Conservation (phyloP, 495 filamentous ascomycete species). For the Darksidea phi region DNA sequence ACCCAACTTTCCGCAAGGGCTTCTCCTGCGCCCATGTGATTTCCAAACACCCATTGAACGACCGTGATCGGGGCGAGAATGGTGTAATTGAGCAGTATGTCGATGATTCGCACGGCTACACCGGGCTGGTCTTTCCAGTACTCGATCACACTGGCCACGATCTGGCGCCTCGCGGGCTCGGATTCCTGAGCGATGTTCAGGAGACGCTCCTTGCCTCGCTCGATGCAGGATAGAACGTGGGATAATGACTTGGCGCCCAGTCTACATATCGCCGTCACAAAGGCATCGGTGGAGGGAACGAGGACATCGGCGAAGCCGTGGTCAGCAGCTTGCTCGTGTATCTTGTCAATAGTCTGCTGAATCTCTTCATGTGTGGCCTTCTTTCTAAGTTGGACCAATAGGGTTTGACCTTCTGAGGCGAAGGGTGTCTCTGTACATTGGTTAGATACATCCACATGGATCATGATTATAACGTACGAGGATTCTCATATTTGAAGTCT, state of each 20-base stretch:
- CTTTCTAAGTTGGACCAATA: slow-evolving; percentile 73
- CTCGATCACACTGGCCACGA: slow-evolving; percentile 82
- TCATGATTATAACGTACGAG: slow-evolving; percentile 60
- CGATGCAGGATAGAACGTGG: slow-evolving; percentile 92
- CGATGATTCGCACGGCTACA: slow-evolving; percentile 87
- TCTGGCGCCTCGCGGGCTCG: slow-evolving; percentile 73
- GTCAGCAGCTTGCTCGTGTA: slow-evolving; percentile 71
- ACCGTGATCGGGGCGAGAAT: slow-evolving; percentile 82
- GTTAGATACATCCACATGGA: not conserved
- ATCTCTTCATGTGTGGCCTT: slow-evolving; percentile 83
- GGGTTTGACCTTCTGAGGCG: slow-evolving; percentile 71
- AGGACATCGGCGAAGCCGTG: slow-evolving; percentile 67
- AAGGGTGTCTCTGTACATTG: slow-evolving; percentile 67
- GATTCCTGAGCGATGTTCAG: slow-evolving; percentile 72
- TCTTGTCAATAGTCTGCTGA: slow-evolving; percentile 68
- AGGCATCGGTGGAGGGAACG: slow-evolving; percentile 83
- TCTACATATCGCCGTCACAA: slow-evolving; percentile 86
- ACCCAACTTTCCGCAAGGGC: slow-evolving; percentile 70
- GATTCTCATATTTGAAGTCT: slow-evolving; percentile 83
- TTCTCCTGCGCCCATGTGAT: slow-evolving; percentile 62
- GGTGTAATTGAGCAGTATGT: slow-evolving; percentile 97
- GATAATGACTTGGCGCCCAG: slow-evolving; percentile 93
- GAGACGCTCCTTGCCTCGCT: slow-evolving; percentile 90
- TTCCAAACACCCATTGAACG: slow-evolving; percentile 79
- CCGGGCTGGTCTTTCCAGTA: slow-evolving; percentile 95